A percentile compares a stretch with the other conserved stretches of the same genome.
phyloP scores from a whole-genome alignment of 352 stramenopile species.

The Phytophthora kernoviae region DNA sequence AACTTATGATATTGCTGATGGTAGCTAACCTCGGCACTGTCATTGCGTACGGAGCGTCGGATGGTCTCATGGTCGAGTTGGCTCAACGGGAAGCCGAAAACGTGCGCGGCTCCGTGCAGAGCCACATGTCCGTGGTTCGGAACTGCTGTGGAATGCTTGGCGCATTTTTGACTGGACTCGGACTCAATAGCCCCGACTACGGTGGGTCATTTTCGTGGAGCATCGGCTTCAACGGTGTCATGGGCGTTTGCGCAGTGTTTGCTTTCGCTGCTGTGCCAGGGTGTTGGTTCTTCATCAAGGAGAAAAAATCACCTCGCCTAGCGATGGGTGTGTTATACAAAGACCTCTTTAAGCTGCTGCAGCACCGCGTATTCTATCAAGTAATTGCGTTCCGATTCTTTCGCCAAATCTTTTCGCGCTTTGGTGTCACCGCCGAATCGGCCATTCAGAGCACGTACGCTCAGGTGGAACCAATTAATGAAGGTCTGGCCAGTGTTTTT shows the following conservation, averaged over 20 bases:
- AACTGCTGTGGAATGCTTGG: conserved; percentile 42
- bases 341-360: conserved; percentile 47
- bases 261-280: conserved; percentile 42
- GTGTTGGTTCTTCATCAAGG: conserved; percentile 52
- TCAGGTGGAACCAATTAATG: conserved; percentile 60
- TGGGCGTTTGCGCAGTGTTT: conserved; percentile 45
- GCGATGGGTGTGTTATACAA: conserved; percentile 40
- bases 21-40: conserved; percentile 77
- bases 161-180: conserved; percentile 49
- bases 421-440: conserved; percentile 50
- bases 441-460: conserved; percentile 60
- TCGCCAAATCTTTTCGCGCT: conserved; percentile 46
- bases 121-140: conserved; percentile 35
- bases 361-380: conserved; percentile 58
- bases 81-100: conserved; percentile 50
- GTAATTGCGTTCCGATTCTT: conserved; percentile 63
- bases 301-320: conserved; percentile 33
- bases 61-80: conserved; percentile 69
- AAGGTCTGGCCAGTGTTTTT: conserved; percentile 48
- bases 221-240: conserved; percentile 61
- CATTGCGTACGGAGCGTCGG: conserved; percentile 70
- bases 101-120: conserved; percentile 49
- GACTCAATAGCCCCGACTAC: conserved; percentile 53
- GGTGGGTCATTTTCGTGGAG: conserved; percentile 53
- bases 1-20: conserved; percentile 69